Evolutionary conservation across 2,329 filamentous ascomycete genomes (phyloP), one percentile per base, ranked within the genome.

Genomic region (Torrubiella hemipterigena): DNA sequence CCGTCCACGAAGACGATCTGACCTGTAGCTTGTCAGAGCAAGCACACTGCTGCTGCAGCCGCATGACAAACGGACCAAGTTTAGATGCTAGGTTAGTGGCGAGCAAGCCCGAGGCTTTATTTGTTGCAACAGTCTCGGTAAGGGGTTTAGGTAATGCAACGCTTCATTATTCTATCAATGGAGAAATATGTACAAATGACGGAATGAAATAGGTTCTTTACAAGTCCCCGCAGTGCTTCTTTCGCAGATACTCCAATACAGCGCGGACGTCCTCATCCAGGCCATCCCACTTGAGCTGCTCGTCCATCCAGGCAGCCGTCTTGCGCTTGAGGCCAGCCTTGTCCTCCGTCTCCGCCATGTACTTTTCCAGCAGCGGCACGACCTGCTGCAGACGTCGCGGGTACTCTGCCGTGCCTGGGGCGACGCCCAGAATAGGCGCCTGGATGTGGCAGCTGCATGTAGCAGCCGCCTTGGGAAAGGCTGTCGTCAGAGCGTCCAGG

Each of bases 391-490:
- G 58, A 29, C 76, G 79, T 25, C 66, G 62, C 6, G 86, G 81
- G 54, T 93, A 94, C 4, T 76, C 72, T 7, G 77, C 63, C 3
- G 80, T 80, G 20, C 63, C 60, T 5, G 69, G 52, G 17, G 69
- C 66, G 12, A 87, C 54, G 14, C 77, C 78, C 30, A 82, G 60
- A 3, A 93, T 61, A 5, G 82, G 75, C 43, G 79, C 68, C 45
- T 71, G 76, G 42, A 89, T 73, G 45, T 76, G 69, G 56, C 82
- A 89, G 48, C 72, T 76, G 52, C 71, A 70, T 1, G 79, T 77
- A 32, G 72, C 65, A 6, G 77, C 63, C 39, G 74, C 66, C 27
- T 66, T 61, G 3, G 81, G 72, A 40, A 70, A 73, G 20, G 63
- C 53, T 39, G 71, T 57, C 25, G 65, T 59, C 59, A 94, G 69